Base-by-base conservation (phyloP, 1,139 yeast species). In the Petasospora fabianii region DNA sequence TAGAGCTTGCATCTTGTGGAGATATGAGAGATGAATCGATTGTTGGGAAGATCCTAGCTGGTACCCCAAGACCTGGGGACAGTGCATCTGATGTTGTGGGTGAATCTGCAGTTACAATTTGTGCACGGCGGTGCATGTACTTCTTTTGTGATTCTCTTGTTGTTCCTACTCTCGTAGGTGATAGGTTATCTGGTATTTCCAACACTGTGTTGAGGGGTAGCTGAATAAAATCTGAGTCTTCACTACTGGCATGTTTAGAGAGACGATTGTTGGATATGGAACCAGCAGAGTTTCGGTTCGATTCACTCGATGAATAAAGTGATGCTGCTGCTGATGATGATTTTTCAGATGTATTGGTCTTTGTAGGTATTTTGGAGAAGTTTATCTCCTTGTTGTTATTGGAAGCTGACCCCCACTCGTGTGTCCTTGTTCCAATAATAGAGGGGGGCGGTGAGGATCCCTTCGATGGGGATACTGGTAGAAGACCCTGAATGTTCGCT, bases 391-490 rank as follows among this genome's bases (percentile, higher is more conserved):
- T 34, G 11, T 28, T 51, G 22, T 30, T 34, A 9, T 28, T 51
- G 22, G 44, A 24, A 10, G 36, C 21, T 7, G 28, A 44, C 38
- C 69, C 69, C 69, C 69, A 65, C 26, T 64, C 64, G 45, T 65
- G 70, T 8, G 63, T 62, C 20, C 65, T 51, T 4, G 69, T 65
- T 1, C 70, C 70, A 22, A 57, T 58, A 6, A 65, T 65, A 1
- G 63, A 56, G 1, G 67, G 65, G 6, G 56, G 50, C 8, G 54
- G 49, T 4, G 51, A 42, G 3, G 43, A 44, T 7, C 35, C 19
- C 41, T 17, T 52, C 24, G 47, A 35, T 5, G 57, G 54, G 1
- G 50, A 51, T 4, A 41, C 34, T 2, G 43, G 47, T 6, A 38
- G 35, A 6, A 49, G 40, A 22, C 54, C 56, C n/a, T 43, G 44